Evolutionary conservation across 257 asterid genomes (phyloP).

Genomic region (Ligustrum vulgare): DNA sequence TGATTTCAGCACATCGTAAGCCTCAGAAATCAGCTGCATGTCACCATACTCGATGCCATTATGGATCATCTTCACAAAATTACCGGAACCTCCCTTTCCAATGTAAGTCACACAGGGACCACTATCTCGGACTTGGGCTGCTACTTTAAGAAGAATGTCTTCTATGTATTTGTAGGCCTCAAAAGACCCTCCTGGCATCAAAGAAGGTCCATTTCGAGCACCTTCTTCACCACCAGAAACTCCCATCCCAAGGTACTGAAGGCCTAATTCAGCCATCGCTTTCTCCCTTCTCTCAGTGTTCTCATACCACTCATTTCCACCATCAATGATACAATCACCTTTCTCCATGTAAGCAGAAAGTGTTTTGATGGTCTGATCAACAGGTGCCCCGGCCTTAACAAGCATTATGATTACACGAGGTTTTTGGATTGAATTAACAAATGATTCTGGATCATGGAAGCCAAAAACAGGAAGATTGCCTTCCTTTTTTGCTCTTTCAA

Average conservation of each 20-base stretch:
- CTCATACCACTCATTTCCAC: slow-evolving; percentile 99
- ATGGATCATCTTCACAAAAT: slow-evolving; percentile 94
- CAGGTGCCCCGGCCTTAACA: slow-evolving; percentile 97
- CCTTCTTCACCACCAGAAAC: slow-evolving; percentile 99
- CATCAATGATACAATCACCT: slow-evolving; percentile 94
- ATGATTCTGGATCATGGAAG: slow-evolving; percentile 81
- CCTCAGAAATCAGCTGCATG: slow-evolving; percentile 96
- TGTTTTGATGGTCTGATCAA: slow-evolving; percentile 87
- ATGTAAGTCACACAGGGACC: slow-evolving; percentile 97
- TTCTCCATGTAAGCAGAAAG: slow-evolving; percentile 87
- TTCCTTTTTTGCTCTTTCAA: slow-evolving; percentile 81
- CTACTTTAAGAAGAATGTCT: slow-evolving; percentile 82
- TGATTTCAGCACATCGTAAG: slow-evolving; percentile 84
- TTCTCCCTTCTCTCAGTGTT: slow-evolving; percentile 95
- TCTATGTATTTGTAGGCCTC: slow-evolving; percentile 82
- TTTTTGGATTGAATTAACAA: slow-evolving; percentile 84
- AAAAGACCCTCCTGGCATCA: slow-evolving; percentile 96
- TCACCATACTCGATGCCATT: slow-evolving; percentile 97
- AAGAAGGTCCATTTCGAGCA: slow-evolving; percentile 87
- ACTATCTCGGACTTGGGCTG: slow-evolving; percentile 93
- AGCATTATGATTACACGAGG: slow-evolving; percentile 94
- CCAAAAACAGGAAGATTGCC: slow-evolving; percentile 87
- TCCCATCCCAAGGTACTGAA: slow-evolving; percentile 95
- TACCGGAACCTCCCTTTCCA: slow-evolving; percentile 89
- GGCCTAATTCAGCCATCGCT: slow-evolving; percentile 68